Conservation (phyloP, 2,329 filamentous ascomycete species). For the Emydomyces testavorans region DNA sequence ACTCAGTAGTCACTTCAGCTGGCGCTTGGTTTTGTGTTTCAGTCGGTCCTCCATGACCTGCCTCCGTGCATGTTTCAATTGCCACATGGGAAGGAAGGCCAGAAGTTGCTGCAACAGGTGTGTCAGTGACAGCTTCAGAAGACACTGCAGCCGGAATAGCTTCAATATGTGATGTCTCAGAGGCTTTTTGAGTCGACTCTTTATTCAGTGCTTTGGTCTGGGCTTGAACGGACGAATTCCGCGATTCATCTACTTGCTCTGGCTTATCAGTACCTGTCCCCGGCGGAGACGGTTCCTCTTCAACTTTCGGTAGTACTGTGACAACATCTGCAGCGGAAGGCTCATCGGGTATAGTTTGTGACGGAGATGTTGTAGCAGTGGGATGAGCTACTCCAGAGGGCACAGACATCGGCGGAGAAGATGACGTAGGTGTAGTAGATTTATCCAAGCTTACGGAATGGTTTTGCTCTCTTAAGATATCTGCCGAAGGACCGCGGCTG, state of each 20-base stretch:
- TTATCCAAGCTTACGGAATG: slow-evolving; percentile 19
- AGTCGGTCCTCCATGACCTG: not conserved
- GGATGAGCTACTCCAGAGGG: slow-evolving; percentile 22
- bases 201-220: too few species aligned
- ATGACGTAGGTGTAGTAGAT: slow-evolving; percentile 5
- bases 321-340: slow-evolving; percentile 14
- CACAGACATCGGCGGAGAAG: slow-evolving; percentile 5
- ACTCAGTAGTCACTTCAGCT: not conserved
- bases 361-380: slow-evolving; percentile 24
- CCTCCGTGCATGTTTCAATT: too few species aligned
- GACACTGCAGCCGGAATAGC: too few species aligned
- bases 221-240: not conserved
- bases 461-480: slow-evolving; percentile 20
- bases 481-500: slow-evolving; percentile 16
- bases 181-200: too few species aligned
- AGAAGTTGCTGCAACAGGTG: too few species aligned
- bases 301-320: slow-evolving; percentile 9
- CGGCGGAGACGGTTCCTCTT: slow-evolving; percentile 6
- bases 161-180: too few species aligned
- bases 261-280: not conserved
- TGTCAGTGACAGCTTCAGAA: too few species aligned
- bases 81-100: too few species aligned
- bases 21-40: not conserved
- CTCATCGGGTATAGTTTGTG: slow-evolving; percentile 28
- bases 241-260: not conserved